A percentile compares a stretch with the other conserved stretches of the same genome.
Evolutionary conservation across 345 rosid species (phyloP).

Genomic region (Sisymbrium irio): DNA sequence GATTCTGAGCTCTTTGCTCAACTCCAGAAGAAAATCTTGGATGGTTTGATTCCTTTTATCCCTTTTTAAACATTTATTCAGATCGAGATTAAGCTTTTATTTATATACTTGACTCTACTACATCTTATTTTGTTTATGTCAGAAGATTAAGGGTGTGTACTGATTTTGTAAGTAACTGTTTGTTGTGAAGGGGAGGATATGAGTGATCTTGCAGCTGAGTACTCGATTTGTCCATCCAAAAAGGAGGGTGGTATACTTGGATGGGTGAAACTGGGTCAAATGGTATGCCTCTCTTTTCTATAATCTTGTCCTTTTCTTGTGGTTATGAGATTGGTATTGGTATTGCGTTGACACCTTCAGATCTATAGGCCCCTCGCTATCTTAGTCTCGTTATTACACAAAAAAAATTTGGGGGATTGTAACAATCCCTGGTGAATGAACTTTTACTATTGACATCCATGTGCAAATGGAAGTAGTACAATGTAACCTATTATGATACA

Average conservation of each 20-base stretch:
- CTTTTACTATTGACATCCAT: neutral
- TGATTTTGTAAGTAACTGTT: conserved; percentile 10
- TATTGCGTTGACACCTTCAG: conserved; percentile 6
- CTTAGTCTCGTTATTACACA: neutral
- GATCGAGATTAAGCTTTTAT: too few relatives aligned
- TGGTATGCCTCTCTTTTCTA: conserved; percentile 47
- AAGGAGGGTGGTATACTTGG: conserved; percentile 90
- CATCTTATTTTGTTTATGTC: neutral
- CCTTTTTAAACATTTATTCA: too few relatives aligned
- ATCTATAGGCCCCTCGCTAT: neutral
- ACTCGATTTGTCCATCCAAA: conserved; percentile 86
- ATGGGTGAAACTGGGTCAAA: conserved; percentile 84
- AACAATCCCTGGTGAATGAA: neutral
- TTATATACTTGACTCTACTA: neutral
- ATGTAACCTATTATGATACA: neutral
- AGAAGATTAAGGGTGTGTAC: neutral
- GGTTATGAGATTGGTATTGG: conserved; percentile 7
- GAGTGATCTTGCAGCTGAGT: conserved; percentile 80
- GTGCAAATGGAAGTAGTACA: neutral
- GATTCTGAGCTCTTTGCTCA: conserved; percentile 58
- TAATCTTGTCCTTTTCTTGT: neutral
- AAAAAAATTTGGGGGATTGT: conserved; percentile 17
- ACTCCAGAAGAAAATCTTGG: conserved; percentile 54
- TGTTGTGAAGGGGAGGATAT: conserved; percentile 76
- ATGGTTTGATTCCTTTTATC: conserved; percentile 42